phyloP scores from a whole-genome alignment of 192 early-diverging fungal species.

The Coemansia sp. region DNA sequence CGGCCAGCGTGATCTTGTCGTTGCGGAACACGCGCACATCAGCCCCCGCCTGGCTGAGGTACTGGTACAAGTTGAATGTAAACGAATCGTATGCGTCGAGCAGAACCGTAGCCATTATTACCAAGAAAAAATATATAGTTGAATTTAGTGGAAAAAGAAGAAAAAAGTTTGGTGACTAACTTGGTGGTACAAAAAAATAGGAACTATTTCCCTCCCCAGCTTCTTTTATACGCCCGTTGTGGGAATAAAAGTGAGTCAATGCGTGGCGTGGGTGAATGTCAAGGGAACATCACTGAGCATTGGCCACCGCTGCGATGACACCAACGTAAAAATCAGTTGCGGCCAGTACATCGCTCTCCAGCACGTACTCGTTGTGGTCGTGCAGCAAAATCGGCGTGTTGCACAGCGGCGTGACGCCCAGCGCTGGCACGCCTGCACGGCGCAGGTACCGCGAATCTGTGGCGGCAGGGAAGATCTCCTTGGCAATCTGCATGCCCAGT shows the following conservation, averaged over 20 bases:
- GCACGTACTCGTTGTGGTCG: slow-evolving; percentile 83
- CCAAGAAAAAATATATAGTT: slow-evolving; percentile 2
- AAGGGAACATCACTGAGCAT: slow-evolving; percentile 5
- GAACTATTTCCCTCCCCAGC: neutral
- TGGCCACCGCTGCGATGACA: slow-evolving; percentile 61
- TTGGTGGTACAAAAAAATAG: neutral
- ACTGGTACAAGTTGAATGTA: slow-evolving; percentile 99
- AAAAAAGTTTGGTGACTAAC: slow-evolving; percentile 1
- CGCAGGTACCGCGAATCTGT: slow-evolving; percentile 80
- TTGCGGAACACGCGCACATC: slow-evolving; percentile 91
- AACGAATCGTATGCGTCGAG: slow-evolving; percentile 99
- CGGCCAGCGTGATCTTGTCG: slow-evolving; percentile 86
- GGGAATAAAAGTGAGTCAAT: neutral
- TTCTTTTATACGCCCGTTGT: neutral
- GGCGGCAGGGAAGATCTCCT: slow-evolving; percentile 84
- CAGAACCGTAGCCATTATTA: slow-evolving; percentile 61
- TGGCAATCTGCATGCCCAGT: slow-evolving; percentile 57
- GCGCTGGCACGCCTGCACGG: slow-evolving; percentile 69
- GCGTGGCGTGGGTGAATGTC: neutral
- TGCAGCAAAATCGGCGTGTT: slow-evolving; percentile 78
- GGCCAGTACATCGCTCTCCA: slow-evolving; percentile 70
- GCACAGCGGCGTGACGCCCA: slow-evolving; percentile 82
- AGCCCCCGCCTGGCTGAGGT: slow-evolving; percentile 85
- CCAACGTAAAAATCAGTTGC: slow-evolving; percentile 73
- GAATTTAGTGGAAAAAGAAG: slow-evolving; percentile 1